Percentiles rank a stretch among this genome's conserved stretches.
Evolutionary conservation across 495 filamentous ascomycete genomes (phyloP).

Genomic region (Apiosordaria backusii): DNA sequence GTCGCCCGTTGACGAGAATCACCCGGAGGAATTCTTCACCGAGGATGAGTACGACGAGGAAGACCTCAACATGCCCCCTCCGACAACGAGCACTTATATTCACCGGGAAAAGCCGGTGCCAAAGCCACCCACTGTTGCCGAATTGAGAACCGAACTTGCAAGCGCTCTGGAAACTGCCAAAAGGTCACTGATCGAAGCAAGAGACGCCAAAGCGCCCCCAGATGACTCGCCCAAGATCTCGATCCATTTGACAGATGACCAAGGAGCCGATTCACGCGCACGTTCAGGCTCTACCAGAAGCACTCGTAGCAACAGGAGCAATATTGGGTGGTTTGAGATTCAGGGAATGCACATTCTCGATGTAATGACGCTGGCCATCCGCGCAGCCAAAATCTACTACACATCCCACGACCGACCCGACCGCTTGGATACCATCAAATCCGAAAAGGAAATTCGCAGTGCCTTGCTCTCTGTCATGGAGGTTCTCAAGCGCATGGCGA

Average conservation of each 20-base stretch:
- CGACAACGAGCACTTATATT: constrained; percentile 93
- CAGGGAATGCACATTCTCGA: constrained; percentile 90
- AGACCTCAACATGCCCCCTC: constrained; percentile 77
- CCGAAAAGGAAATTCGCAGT: constrained; percentile 71
- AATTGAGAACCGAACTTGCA: constrained; percentile 71
- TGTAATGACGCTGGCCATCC: constrained; percentile 86
- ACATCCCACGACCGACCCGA: constrained; percentile 79
- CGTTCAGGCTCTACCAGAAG: constrained; percentile 22
- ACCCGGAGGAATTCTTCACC: constrained; percentile 51
- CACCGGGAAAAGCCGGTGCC: constrained; percentile 79
- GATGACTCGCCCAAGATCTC: constrained; percentile 12
- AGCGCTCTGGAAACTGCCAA: constrained; percentile 61
- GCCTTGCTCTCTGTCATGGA: constrained; percentile 86
- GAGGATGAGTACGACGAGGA: constrained; percentile 54
- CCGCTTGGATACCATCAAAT: constrained; percentile 77
- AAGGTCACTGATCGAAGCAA: constrained; percentile 56
- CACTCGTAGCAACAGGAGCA: constrained; percentile 2
- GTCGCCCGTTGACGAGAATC: constrained; percentile 56
- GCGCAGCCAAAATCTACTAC: constrained; percentile 93
- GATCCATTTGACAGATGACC: neutral
- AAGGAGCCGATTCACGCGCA: constrained; percentile 11
- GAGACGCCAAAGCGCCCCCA: constrained; percentile 28
- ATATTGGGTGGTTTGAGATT: constrained; percentile 70
- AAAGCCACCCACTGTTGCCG: constrained; percentile 77
- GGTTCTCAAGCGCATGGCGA: constrained; percentile 83